A percentile compares a stretch with the other conserved stretches of the same genome.
These are phyloP conservation scores for Trametes versicolor DNA, from an alignment of 1,284 basidiomycete species.

Conservation along the genomic window DNA sequence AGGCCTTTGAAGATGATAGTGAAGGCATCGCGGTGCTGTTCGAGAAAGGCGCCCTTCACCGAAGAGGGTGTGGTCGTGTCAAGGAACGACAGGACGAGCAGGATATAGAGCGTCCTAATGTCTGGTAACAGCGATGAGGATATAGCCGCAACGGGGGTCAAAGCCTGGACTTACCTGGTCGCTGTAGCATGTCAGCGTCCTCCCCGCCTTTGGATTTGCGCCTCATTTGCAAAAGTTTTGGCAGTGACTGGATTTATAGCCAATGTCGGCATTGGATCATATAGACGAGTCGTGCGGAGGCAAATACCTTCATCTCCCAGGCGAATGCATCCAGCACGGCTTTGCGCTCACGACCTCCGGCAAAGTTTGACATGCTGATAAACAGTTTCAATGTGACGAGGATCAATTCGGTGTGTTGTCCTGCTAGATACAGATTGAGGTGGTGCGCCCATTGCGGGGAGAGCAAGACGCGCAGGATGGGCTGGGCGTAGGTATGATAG, in stretches of 20 bases:
- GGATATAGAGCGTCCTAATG: slow-evolving; percentile 75
- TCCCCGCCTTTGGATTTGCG: slow-evolving; percentile 59
- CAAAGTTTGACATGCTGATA: slow-evolving; percentile 67
- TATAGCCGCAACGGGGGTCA: not conserved
- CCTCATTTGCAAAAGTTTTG: slow-evolving; percentile 75
- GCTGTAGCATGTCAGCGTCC: slow-evolving; percentile 52
- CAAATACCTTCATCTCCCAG: slow-evolving; percentile 78
- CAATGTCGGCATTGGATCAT: not conserved
- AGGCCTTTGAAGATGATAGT: slow-evolving; percentile 75
- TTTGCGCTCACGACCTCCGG: slow-evolving; percentile 70
- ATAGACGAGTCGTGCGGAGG: not conserved
- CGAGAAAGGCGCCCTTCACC: slow-evolving; percentile 70
- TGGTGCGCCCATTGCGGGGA: slow-evolving; percentile 61
- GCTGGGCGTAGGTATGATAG: slow-evolving; percentile 65
- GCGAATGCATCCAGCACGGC: slow-evolving; percentile 69
- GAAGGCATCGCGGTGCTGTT: slow-evolving; percentile 71
- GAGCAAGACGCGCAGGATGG: slow-evolving; percentile 68
- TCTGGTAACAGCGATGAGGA: slow-evolving; percentile 51
- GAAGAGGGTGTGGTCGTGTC: slow-evolving; percentile 55
- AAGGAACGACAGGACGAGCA: slow-evolving; percentile 78
- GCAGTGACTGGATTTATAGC: slow-evolving; percentile 56
- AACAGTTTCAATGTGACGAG: slow-evolving; percentile 72
- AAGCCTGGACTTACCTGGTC: slow-evolving; percentile 59
- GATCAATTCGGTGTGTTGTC: slow-evolving; percentile 68
- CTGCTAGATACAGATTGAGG: slow-evolving; percentile 66